Percentiles rank a stretch among this genome's conserved stretches.
phyloP scores from a whole-genome alignment of 768 basidiomycete genomes.

The Psilocybe sp. region DNA sequence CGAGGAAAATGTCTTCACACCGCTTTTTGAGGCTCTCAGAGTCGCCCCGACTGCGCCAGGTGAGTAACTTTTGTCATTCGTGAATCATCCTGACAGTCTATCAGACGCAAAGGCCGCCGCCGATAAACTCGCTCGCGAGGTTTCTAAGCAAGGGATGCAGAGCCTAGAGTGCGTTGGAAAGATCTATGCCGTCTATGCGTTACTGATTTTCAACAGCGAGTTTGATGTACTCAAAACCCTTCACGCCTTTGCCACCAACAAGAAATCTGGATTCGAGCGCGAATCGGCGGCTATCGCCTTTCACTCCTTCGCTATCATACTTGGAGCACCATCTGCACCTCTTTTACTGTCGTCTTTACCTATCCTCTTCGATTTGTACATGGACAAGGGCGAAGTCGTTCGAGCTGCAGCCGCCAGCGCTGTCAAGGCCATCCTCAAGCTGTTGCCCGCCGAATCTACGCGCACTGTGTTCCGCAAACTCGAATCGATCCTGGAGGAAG shows the following conservation, averaged over 20 bases:
- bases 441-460: conserved; percentile 81
- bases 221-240: conserved; percentile 59
- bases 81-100: conserved; percentile 7
- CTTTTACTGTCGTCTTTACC: conserved; percentile 76
- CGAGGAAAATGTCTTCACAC: conserved; percentile 39
- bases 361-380: conserved; percentile 76
- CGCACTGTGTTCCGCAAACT: conserved; percentile 65
- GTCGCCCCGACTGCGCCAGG: conserved; percentile 64
- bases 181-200: neutral
- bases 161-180: conserved; percentile 50
- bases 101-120: conserved; percentile 85
- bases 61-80: conserved; percentile 18
- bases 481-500: conserved; percentile 72
- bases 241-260: conserved; percentile 71
- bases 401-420: conserved; percentile 77
- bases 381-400: conserved; percentile 94
- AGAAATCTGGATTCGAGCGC: conserved; percentile 85
- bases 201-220: conserved; percentile 41
- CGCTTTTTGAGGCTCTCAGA: conserved; percentile 49
- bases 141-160: conserved; percentile 60
- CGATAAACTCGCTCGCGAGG: conserved; percentile 73
- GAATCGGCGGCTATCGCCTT: conserved; percentile 84
- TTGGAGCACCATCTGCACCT: conserved; percentile 72
- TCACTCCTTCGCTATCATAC: conserved; percentile 65
- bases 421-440: conserved; percentile 79